These are phyloP conservation scores for Xylaria bambusicola DNA, from an alignment of 495 filamentous ascomycete species.

Conservation along the genomic window DNA sequence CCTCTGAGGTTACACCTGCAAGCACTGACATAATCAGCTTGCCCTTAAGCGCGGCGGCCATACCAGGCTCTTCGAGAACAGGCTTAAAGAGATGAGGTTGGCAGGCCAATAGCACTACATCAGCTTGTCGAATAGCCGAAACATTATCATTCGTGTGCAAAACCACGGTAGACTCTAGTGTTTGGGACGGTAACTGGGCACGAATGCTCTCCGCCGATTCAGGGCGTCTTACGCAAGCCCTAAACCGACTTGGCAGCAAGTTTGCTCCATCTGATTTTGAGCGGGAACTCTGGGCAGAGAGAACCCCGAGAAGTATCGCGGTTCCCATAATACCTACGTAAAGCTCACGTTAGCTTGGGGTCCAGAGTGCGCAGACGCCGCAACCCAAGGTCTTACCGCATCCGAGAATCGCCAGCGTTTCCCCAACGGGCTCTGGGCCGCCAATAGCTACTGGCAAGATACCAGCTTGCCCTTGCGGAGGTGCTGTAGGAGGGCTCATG, in stretches of 20 bases:
- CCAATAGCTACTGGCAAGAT: neutral
- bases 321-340: slow-evolving; percentile 63
- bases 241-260: slow-evolving; percentile 57
- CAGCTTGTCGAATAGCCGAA: slow-evolving; percentile 45
- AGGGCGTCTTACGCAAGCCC: slow-evolving; percentile 59
- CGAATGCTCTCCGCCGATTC: slow-evolving; percentile 55
- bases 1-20: slow-evolving; percentile 60
- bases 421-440: neutral
- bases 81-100: slow-evolving; percentile 64
- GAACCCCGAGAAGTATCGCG: slow-evolving; percentile 66
- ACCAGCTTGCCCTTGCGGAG: neutral
- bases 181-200: slow-evolving; percentile 41
- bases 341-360: neutral
- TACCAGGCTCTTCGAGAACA: slow-evolving; percentile 55
- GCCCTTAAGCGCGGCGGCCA: slow-evolving; percentile 59
- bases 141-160: slow-evolving; percentile 44
- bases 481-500: neutral
- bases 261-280: slow-evolving; percentile 38
- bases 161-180: slow-evolving; percentile 23
- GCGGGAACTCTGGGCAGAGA: slow-evolving; percentile 46
- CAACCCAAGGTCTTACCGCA: neutral
- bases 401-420: slow-evolving; percentile 9
- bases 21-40: slow-evolving; percentile 72
- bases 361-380: neutral
- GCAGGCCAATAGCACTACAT: slow-evolving; percentile 62